Conservation (phyloP, 805 yeast species). For the Lipomyces sp. region DNA sequence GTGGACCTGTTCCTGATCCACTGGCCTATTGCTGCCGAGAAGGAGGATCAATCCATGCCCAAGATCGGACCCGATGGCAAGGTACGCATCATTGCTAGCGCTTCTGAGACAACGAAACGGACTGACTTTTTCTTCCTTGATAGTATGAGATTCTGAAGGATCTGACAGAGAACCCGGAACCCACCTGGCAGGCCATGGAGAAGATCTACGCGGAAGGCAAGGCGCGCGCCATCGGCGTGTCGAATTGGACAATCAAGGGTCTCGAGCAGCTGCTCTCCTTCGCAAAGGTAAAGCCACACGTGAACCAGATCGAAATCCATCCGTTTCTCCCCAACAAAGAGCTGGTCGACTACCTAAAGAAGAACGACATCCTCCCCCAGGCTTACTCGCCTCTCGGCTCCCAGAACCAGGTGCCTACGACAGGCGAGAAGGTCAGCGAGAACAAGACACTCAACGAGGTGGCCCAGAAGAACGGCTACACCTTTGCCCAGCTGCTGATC, state of each 20-base stretch:
- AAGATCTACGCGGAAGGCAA: constrained; percentile 51
- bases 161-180: constrained; percentile 11
- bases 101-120: constrained; percentile 8
- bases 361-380: constrained; percentile 60
- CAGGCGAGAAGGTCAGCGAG: constrained; percentile 58
- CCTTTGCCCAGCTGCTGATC: constrained; percentile 58
- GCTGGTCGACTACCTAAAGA: constrained; percentile 56
- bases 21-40: constrained; percentile 81
- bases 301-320: constrained; percentile 78
- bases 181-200: constrained; percentile 68
- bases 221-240: constrained; percentile 73
- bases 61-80: constrained; percentile 48
- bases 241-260: constrained; percentile 61
- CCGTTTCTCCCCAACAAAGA: constrained; percentile 70
- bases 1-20: constrained; percentile 78
- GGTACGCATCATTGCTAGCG: constrained; percentile 40
- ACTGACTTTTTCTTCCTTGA: constrained; percentile 10
- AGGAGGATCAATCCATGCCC: constrained; percentile 62
- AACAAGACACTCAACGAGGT: constrained; percentile 51
- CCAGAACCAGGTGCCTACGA: constrained; percentile 51
- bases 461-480: constrained; percentile 59
- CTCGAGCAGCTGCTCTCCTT: constrained; percentile 39
- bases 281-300: constrained; percentile 63
- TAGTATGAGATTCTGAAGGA: constrained; percentile 9
- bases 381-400: constrained; percentile 83